Evolutionary conservation across 345 rosid species (phyloP).

Genomic region (Linum lewisii): DNA sequence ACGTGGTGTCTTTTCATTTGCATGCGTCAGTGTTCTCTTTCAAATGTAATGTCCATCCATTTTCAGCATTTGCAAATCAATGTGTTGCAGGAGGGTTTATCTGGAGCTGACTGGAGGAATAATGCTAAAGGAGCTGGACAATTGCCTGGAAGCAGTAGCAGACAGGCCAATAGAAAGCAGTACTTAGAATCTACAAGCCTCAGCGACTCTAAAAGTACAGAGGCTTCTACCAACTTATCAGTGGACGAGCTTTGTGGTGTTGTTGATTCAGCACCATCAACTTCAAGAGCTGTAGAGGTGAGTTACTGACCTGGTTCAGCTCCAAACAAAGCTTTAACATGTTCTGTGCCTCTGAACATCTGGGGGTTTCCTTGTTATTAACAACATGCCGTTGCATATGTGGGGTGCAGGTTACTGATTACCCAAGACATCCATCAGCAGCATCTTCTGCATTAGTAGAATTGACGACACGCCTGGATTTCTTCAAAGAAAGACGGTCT

Average conservation of each 20-base stretch:
- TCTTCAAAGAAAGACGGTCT: conserved; percentile 96
- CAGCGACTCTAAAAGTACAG: conserved; percentile 63
- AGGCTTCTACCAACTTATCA: conserved; percentile 51
- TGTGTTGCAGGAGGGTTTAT: conserved; percentile 44
- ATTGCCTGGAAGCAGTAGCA: conserved; percentile 57
- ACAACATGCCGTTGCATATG: not conserved
- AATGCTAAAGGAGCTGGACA: conserved; percentile 50
- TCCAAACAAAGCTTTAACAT: not conserved
- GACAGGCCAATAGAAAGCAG: conserved; percentile 61
- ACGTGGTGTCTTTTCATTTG: too few relatives aligned
- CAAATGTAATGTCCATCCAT: not conserved
- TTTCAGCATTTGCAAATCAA: too few relatives aligned
- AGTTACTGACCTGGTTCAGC: conserved; percentile 8
- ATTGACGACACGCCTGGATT: conserved; percentile 91
- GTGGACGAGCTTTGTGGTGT: conserved; percentile 58
- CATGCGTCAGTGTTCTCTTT: too few relatives aligned
- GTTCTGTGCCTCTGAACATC: not conserved
- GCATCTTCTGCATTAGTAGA: conserved; percentile 88
- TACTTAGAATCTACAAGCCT: conserved; percentile 44
- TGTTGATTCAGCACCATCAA: conserved; percentile 66
- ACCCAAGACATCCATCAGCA: conserved; percentile 65
- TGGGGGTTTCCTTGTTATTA: not conserved
- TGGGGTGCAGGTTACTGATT: conserved; percentile 53
- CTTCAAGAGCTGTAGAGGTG: conserved; percentile 81
- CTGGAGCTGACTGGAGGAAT: conserved; percentile 67